These are phyloP conservation scores for Mycena latifolia DNA, from an alignment of 768 basidiomycete genomes.

Conservation along the genomic window DNA sequence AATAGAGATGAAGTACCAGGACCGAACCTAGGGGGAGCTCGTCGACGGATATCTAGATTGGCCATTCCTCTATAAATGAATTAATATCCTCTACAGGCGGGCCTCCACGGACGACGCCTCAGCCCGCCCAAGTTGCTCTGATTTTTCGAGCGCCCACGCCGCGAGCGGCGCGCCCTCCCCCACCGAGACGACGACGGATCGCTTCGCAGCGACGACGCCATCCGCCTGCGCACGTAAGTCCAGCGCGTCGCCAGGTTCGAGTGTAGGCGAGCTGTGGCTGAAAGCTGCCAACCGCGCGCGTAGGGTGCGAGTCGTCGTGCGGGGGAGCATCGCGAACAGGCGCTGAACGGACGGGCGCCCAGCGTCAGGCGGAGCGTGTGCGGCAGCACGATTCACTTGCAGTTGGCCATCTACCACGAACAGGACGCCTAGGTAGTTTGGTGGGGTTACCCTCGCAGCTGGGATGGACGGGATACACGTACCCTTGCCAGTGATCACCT, in stretches of 20 bases:
- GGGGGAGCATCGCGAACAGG: conserved; percentile 7
- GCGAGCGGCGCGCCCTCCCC: neutral
- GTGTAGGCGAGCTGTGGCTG: neutral
- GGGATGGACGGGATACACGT: neutral
- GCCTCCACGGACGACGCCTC: too few species aligned
- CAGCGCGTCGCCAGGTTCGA: neutral
- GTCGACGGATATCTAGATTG: too few species aligned
- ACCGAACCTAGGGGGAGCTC: too few species aligned
- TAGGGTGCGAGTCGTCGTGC: conserved; percentile 11
- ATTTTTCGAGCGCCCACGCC: conserved; percentile 1
- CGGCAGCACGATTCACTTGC: neutral
- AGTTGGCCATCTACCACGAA: conserved; percentile 10
- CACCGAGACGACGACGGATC: neutral
- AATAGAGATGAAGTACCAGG: too few species aligned
- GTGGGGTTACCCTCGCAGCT: too few species aligned
- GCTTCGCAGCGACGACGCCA: neutral
- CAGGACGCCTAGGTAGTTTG: neutral
- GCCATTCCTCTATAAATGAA: too few species aligned
- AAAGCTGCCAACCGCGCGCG: neutral
- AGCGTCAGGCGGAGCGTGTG: neutral
- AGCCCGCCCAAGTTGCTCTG: neutral
- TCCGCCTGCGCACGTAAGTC: neutral
- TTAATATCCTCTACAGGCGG: too few species aligned
- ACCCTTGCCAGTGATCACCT: neutral
- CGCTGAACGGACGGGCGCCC: conserved; percentile 8